Evolutionary conservation across 129 eudicot genomes (phyloP).

Genomic region (Tagetes erecta): DNA sequence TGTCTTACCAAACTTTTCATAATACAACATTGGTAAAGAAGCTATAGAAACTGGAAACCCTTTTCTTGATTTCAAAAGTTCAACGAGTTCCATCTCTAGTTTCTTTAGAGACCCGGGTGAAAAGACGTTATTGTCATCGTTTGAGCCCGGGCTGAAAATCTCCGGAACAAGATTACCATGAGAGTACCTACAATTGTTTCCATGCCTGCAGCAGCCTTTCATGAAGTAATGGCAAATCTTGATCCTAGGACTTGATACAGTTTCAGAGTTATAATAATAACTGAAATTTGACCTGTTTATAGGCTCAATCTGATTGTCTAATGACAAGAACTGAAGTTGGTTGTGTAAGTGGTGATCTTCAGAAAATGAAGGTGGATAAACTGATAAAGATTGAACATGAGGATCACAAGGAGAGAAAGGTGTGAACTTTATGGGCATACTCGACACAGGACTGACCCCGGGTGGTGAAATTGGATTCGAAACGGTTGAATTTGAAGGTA

Average conservation of each 20-base stretch:
- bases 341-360: constrained; percentile 46
- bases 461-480: constrained; percentile 37
- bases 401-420: constrained; percentile 43
- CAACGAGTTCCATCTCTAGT: constrained; percentile 60
- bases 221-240: constrained; percentile 58
- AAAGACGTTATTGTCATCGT: constrained; percentile 42
- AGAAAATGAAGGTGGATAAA: constrained; percentile 36
- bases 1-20: constrained; percentile 47
- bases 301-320: constrained; percentile 47
- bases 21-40: constrained; percentile 57
- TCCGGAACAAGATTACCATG: constrained; percentile 41
- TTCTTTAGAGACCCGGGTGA: constrained; percentile 49
- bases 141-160: constrained; percentile 29
- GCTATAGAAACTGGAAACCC: constrained; percentile 63
- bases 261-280: constrained; percentile 29
- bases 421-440: constrained; percentile 43
- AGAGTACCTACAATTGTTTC: constrained; percentile 48
- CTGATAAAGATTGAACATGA: constrained; percentile 31
- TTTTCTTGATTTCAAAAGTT: constrained; percentile 52
- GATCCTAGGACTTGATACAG: constrained; percentile 40
- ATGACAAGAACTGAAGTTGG: constrained; percentile 40
- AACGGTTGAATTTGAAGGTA: constrained; percentile 32
- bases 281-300: constrained; percentile 28
- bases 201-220: constrained; percentile 60
- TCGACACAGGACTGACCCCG: constrained; percentile 24